Percentiles rank a stretch among this genome's conserved stretches.
phyloP scores from a whole-genome alignment of 306 rosid genomes.

The Prosopis cineraria region DNA sequence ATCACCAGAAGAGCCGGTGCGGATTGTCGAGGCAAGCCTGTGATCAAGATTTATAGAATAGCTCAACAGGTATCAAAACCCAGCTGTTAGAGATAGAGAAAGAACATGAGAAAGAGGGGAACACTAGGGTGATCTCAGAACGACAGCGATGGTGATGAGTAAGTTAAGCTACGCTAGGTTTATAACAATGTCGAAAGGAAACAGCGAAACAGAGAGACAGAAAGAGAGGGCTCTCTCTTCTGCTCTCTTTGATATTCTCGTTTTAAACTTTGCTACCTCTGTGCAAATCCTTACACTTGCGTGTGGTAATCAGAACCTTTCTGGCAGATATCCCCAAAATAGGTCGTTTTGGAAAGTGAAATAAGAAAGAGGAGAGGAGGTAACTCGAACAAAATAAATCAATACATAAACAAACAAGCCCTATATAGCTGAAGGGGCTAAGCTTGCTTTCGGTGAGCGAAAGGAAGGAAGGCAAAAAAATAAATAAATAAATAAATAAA shows the following conservation, averaged over 20 bases:
- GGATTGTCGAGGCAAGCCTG: slow-evolving; percentile 35
- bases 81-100: slow-evolving; percentile 1
- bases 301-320: slow-evolving; percentile 27
- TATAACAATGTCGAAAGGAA: slow-evolving; percentile 13
- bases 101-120: background rate
- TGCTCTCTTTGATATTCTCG: slow-evolving; percentile 28
- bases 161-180: slow-evolving; percentile 12
- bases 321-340: background rate
- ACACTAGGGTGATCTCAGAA: slow-evolving; percentile 8
- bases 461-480: background rate
- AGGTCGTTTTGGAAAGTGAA: background rate
- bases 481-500: background rate
- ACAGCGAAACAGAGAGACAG: slow-evolving; percentile 22
- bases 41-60: slow-evolving; percentile 13
- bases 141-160: slow-evolving; percentile 9
- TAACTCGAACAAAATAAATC: background rate
- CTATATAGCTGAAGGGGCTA: background rate
- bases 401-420: background rate
- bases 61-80: slow-evolving; percentile 37
- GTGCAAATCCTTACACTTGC: slow-evolving; percentile 15
- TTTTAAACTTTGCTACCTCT: slow-evolving; percentile 6
- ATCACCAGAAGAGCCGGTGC: slow-evolving; percentile 23
- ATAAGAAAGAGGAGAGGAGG: background rate
- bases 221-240: slow-evolving; percentile 33
- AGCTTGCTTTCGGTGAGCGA: slow-evolving; percentile 1